A percentile compares a stretch with the other conserved stretches of the same genome.
Conservation (phyloP, 2,329 filamentous ascomycete species). For the Colletotrichum aenigma region DNA sequence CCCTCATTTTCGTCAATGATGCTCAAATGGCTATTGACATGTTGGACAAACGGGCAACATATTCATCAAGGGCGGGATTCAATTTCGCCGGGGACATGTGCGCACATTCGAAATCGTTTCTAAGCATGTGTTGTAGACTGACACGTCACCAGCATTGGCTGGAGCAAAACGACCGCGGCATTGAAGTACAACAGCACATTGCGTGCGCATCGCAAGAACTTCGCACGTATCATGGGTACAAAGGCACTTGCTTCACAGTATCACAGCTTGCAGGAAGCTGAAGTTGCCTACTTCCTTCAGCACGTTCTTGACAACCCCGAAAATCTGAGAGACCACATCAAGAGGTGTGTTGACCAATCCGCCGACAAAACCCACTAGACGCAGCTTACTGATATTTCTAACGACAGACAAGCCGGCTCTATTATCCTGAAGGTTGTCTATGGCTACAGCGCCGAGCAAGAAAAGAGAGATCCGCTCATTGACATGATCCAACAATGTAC, state of each 20-base stretch:
- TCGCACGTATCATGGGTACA: constrained; percentile 48
- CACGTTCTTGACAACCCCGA: neutral
- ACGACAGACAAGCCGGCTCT: constrained; percentile 19
- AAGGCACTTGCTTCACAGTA: constrained; percentile 41
- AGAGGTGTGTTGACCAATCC: neutral
- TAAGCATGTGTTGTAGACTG: neutral
- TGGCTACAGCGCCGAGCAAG: constrained; percentile 13
- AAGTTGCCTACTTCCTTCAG: constrained; percentile 27
- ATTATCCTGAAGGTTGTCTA: constrained; percentile 20
- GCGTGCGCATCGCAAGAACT: constrained; percentile 40
- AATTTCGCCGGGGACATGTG: constrained; percentile 40
- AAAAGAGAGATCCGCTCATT: constrained; percentile 10
- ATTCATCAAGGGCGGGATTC: constrained; percentile 36
- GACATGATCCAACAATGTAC: constrained; percentile 6
- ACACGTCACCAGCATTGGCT: neutral
- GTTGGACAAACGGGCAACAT: constrained; percentile 35
- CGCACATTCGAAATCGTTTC: constrained; percentile 17
- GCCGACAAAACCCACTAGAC: neutral
- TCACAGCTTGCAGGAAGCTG: constrained; percentile 42
- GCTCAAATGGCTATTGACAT: constrained; percentile 37
- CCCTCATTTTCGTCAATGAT: constrained; percentile 45
- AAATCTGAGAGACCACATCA: neutral
- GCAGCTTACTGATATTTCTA: neutral
- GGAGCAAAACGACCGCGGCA: neutral
- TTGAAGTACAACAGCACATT: neutral